Evolutionary conservation across 2,329 filamentous ascomycete genomes (phyloP).

Genomic region (Colletotrichum eleusines): DNA sequence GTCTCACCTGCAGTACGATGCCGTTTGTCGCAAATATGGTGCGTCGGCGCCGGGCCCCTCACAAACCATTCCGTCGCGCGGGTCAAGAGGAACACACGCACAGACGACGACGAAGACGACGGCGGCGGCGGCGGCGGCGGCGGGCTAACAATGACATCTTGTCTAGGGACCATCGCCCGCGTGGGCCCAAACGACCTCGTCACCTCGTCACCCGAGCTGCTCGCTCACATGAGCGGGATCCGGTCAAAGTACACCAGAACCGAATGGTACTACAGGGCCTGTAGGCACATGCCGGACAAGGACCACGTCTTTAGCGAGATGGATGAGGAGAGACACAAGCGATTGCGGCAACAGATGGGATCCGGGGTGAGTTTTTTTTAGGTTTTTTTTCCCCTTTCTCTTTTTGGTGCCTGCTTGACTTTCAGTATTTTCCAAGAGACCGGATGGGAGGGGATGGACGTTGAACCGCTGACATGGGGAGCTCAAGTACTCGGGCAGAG

Average conservation of each 20-base stretch:
- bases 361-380: constrained; percentile 47
- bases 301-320: constrained; percentile 53
- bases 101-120: neutral
- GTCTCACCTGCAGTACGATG: constrained; percentile 37
- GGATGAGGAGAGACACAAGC: constrained; percentile 51
- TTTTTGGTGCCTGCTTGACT: neutral
- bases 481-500: constrained; percentile 59
- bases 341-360: constrained; percentile 57
- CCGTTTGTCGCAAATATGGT: constrained; percentile 36
- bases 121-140: too few relatives aligned
- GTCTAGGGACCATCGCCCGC: constrained; percentile 52
- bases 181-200: constrained; percentile 58
- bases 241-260: constrained; percentile 53
- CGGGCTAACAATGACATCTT: neutral
- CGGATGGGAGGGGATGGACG: neutral
- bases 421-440: neutral
- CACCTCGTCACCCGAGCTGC: constrained; percentile 53
- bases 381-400: too few relatives aligned
- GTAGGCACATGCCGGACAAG: constrained; percentile 51
- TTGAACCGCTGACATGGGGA: neutral
- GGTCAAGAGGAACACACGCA: neutral
- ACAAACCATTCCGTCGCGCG: neutral
- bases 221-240: constrained; percentile 50
- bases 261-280: constrained; percentile 51
- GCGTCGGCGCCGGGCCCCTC: neutral